Base-by-base conservation (phyloP, 495 filamentous ascomycete genomes). In the Venustampulla echinocandica region DNA sequence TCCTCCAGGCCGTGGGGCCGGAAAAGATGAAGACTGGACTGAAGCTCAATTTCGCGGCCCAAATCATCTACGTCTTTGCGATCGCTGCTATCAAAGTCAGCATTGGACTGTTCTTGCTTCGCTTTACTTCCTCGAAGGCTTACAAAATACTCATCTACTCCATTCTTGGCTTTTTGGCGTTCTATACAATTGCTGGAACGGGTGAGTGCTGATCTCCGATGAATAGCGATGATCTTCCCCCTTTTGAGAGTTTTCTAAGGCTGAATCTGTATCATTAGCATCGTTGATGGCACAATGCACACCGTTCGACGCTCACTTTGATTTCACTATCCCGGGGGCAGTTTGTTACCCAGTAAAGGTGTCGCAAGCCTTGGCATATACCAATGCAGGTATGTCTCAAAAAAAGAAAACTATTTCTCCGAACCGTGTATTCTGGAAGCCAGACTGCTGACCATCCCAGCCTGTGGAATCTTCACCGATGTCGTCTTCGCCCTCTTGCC, bases 101-200 rank as follows among this genome's bases (percentile, higher is more conserved):
- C 21, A 65, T 73, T 34, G 69, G 65, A 2, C 44, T 73, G n/a
- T 69, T 71, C 46, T 50, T 74, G 14, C 37, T 72, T 32, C 65
- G 70, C 0, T 61, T 46, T 25, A 23, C 44, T n/a, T 9, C 33
- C 3, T 3, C 2, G 2, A 46, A 36, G 10, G 14, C 9, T 2
- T 19, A 33, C n/a, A 14, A 10, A 2, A 10, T 15, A 23, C 15
- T 34, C 15, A 32, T 44, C 10, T 18, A 6, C 10, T 2, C 18
- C 5, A 7, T 19, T 19, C 27, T 20, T 59, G 60, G 39, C 10
- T 58, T 70, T 42, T 62, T 69, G 51, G n/a, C 51, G 1, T 30
- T 62, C 3, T 72, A 70, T 38, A 71, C 69, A 19, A 10, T 18
- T 11, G 21, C 17, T 18, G 5, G 9, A 6, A 37, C 15, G 5